Evolutionary conservation across 2,329 filamentous ascomycete species (phyloP).

Genomic region (Pseudocercospora ulei): DNA sequence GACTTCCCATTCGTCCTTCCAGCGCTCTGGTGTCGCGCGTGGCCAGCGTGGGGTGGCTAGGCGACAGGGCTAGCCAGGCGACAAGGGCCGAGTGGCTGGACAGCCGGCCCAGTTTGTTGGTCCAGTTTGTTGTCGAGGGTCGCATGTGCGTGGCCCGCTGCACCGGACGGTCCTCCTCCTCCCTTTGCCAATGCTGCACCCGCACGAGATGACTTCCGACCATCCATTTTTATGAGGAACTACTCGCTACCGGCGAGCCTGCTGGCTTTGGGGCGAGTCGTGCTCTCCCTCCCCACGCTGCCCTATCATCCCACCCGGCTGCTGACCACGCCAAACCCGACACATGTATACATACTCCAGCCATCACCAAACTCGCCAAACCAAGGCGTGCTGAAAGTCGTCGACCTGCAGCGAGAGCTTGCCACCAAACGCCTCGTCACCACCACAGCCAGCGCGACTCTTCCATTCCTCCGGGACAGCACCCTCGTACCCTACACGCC

Average conservation of each 20-base stretch:
- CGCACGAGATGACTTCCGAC: conserved; percentile 9
- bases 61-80: not conserved
- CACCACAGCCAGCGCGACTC: conserved; percentile 46
- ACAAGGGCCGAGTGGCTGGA: conserved; percentile 9
- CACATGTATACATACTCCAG: conserved; percentile 61
- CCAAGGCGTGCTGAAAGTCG: conserved; percentile 49
- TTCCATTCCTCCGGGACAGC: conserved; percentile 53
- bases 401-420: conserved; percentile 56
- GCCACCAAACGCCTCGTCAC: conserved; percentile 39
- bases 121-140: conserved; percentile 5
- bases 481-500: conserved; percentile 55
- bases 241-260: conserved; percentile 21
- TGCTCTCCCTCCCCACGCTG: conserved; percentile 35
- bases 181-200: conserved; percentile 7
- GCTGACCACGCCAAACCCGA: conserved; percentile 46
- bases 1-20: conserved; percentile 5
- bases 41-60: not conserved
- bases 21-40: conserved; percentile 10
- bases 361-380: conserved; percentile 42
- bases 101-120: conserved; percentile 7
- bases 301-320: conserved; percentile 73
- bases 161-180: conserved; percentile 10
- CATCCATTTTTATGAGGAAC: conserved; percentile 19
- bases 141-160: conserved; percentile 4
- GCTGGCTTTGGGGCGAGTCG: conserved; percentile 24